Base-by-base conservation (phyloP, 768 basidiomycete species). In the Boletellus ananas region DNA sequence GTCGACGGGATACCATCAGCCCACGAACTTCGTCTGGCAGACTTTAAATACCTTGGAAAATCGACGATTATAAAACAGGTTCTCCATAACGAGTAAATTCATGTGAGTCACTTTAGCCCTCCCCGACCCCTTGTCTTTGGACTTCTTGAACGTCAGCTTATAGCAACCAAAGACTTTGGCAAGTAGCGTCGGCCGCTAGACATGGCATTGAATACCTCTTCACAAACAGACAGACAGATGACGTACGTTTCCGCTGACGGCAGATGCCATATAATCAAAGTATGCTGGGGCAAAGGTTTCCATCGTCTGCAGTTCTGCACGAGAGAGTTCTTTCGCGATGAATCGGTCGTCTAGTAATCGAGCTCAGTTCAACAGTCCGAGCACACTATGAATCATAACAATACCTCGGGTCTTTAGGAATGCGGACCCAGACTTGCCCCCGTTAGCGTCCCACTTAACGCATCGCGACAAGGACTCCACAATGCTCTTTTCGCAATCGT, bases 41-140 rank as follows among this genome's bases (percentile, higher is more conserved):
- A 5, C 7, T 50, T 47, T 16, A 16, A 34, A 54, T 60, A 90
- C 92, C 78, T 87, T 91, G 3, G 87, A 84, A 61, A 97, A 95
- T 11, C 87, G 81, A 48, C 90, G 80, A 55, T 94, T 90, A 66
- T 96, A 94, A 64, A 97, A 96, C 10, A 95, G 73, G 60, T 94
- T 99, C 70, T 99, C 96, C 95, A 97, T 98, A 43, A 99, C 90
- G 34, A 98, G 72, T 18, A 99, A 74, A 61, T 96, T 96, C 90
- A 97, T 94, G 58, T 94, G 83, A 7, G 87, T 90, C 2, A 85
- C 80, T 63, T 90, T 91, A 6, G 83, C 79, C 69, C 77, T 90
- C 46, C 77, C 80, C 8, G 60, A 17, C 9, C 76, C 76, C 52
- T 74, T 80, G 56, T 89, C 90, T 23, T 83, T 81, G 2, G 81